Evolutionary conservation across 148 eudicot genomes (phyloP), one percentile per base, ranked within the genome.

Genomic region (Polygonum aviculare): DNA sequence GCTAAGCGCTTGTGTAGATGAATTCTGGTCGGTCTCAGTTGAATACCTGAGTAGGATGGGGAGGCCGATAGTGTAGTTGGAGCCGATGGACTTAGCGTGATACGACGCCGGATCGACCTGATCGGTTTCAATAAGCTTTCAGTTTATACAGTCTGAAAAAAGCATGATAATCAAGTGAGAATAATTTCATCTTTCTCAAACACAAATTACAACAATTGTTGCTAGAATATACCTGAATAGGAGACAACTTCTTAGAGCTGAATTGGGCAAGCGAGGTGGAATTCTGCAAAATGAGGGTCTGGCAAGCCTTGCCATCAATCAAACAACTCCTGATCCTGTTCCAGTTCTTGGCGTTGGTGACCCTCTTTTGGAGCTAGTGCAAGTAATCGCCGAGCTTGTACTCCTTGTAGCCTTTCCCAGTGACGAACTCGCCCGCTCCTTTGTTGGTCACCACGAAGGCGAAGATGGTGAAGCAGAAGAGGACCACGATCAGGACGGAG

Each of bases 361-460:
- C 99, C 69, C 99, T 81, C 36, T 93, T 95, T 80, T 87, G 96
- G 84, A 95, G 65, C 99, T 98, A 95, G 72, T 87, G 78, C 0
- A 97, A 93, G 70, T 93, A 95, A 80, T 95, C 99, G 11, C 97
- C 98, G 12, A 93, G 83, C 75, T 62, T 79, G 45, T 95, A 93
- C 83, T 89, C 92, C 85, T 93, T 95, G 67, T 95, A 93, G 40
- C 99, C 99, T 69, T 59, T 84, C 0, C 81, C 84, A 2, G 91
- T 81, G 0, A 88, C 2, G 0, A 12, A 80, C 41, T 88, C 78
- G 0, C 99, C 98, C 0, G 97, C 99, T 0, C 99, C 99, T 72
- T 85, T 90, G 51, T 91, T 93, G 1, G 97, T 95, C 0, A 95
- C 96, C 4, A 86, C 99, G 45, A 95, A 93, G 0, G 96, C 93